Evolutionary conservation across 73 alveolate genomes (phyloP).

Genomic region (Paramecium biaurelia): DNA sequence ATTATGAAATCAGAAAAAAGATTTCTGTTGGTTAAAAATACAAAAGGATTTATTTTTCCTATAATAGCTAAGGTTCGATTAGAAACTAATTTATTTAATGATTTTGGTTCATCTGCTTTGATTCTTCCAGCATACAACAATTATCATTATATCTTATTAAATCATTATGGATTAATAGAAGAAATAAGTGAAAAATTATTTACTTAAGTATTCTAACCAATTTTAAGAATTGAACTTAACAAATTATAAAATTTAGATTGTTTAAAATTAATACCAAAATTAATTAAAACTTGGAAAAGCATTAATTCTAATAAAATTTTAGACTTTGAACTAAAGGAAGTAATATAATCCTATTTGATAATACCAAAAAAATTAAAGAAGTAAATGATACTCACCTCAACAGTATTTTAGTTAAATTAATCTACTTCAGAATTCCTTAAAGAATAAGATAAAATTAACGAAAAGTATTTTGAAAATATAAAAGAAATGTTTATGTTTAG

Average conservation of each 20-base stretch:
- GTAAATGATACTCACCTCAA: background rate
- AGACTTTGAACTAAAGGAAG: background rate
- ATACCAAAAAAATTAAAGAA: background rate
- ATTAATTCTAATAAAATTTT: background rate
- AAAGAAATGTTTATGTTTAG: background rate
- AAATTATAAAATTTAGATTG: background rate
- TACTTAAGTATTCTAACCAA: background rate
- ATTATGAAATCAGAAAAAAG: background rate
- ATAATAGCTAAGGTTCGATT: background rate
- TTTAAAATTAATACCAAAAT: constrained; percentile 27
- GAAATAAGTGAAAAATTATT: constrained; percentile 3
- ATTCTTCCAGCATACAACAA: background rate
- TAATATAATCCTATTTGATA: background rate
- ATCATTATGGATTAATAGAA: constrained; percentile 1
- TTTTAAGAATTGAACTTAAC: background rate
- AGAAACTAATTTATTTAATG: background rate
- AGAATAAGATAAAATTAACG: background rate
- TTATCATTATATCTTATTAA: background rate
- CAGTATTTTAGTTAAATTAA: background rate
- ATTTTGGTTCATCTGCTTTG: constrained; percentile 36
- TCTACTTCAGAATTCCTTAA: background rate
- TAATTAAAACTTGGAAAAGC: background rate
- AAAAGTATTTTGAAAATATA: background rate
- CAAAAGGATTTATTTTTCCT: background rate
- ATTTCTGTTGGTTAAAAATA: background rate